phyloP scores from a whole-genome alignment of 2,329 filamentous ascomycete species.

The Bipolaris cookei region DNA sequence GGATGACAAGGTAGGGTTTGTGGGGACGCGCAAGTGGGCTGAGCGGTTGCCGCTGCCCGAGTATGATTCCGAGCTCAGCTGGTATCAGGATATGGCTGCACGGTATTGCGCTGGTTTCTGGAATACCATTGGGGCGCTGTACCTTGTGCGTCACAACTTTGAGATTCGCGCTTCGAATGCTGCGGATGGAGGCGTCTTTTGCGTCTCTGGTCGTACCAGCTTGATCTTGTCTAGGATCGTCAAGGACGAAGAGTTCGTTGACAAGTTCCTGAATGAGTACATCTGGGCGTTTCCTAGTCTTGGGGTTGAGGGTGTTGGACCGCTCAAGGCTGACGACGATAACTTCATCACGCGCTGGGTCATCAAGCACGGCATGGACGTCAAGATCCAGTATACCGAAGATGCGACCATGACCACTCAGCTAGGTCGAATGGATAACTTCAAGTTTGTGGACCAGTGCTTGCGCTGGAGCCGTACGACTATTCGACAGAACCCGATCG shows the following conservation, averaged over 20 bases:
- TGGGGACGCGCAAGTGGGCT: constrained; percentile 36
- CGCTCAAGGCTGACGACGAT: constrained; percentile 41
- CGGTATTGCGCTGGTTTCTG: constrained; percentile 26
- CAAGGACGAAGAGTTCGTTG: constrained; percentile 24
- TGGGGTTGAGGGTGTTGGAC: constrained; percentile 17
- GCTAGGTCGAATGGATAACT: constrained; percentile 36
- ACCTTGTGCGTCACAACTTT: constrained; percentile 46
- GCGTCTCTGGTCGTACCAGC: constrained; percentile 41
- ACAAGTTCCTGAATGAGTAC: constrained; percentile 30
- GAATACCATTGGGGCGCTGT: constrained; percentile 32
- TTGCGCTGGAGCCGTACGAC: constrained; percentile 36
- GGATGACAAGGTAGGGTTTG: constrained; percentile 25
- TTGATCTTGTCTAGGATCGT: constrained; percentile 36
- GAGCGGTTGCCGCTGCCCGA: constrained; percentile 13
- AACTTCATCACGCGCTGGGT: constrained; percentile 61
- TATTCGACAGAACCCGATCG: constrained; percentile 32
- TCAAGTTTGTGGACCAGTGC: constrained; percentile 32
- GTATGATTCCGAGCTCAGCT: neutral
- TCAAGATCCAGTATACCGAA: constrained; percentile 60
- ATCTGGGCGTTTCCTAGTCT: neutral
- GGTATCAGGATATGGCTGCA: constrained; percentile 6
- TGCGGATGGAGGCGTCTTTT: constrained; percentile 44
- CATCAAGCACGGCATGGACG: constrained; percentile 54
- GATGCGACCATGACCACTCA: constrained; percentile 59
- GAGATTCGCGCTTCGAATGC: constrained; percentile 39